Evolutionary conservation across 805 yeast genomes (phyloP), one percentile per base, ranked within the genome.

Genomic region (Myxozyma mucilagina): DNA sequence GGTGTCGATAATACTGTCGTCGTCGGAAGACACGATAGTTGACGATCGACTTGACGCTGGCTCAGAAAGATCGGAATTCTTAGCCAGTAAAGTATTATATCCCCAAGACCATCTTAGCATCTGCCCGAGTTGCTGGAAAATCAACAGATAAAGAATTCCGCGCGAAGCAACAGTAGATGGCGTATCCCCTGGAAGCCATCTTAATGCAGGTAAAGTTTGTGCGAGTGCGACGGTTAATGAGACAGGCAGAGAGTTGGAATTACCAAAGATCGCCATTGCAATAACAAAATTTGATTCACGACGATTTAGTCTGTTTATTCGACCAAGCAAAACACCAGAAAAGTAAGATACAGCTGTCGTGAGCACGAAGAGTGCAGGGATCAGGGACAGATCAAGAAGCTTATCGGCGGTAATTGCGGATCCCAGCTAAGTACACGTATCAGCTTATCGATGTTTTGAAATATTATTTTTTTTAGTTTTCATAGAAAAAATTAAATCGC

Each of bases 261-360:
- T 94, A 56, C 97, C 98, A 31, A 93, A 93, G 5, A 92, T 97
- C 1, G 94, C 90, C 96, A 94, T 94, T 1, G 97, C 98, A 24
- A 96, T 87, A 53, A 94, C 97, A 70, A 90, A 93, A 75, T 93
- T 92, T 3, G 89, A 72, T 75, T 94, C 97, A 13, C 89, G 84
- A 52, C 78, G 82, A 68, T 88, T 88, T 68, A 94, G 76, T 7
- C 75, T 70, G 64, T 91, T 72, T 47, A 84, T 65, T 13, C 74
- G 72, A 3, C 90, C 78, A 44, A 85, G 80, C 24, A 83, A 34
- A 35, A 76, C 75, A 6, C 97, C 88, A 39, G 90, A 84, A 9
- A 76, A 29, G 68, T 77, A 86, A 0, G 97, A 86, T 18, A 91
- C 86, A 16, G 82, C 83, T 0, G 97, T 91, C n/a, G 91, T 84